A percentile compares a stretch with the other conserved stretches of the same genome.
These are phyloP conservation scores for Seminavis robusta DNA, from an alignment of 108 stramenopile genomes.

Conservation along the genomic window DNA sequence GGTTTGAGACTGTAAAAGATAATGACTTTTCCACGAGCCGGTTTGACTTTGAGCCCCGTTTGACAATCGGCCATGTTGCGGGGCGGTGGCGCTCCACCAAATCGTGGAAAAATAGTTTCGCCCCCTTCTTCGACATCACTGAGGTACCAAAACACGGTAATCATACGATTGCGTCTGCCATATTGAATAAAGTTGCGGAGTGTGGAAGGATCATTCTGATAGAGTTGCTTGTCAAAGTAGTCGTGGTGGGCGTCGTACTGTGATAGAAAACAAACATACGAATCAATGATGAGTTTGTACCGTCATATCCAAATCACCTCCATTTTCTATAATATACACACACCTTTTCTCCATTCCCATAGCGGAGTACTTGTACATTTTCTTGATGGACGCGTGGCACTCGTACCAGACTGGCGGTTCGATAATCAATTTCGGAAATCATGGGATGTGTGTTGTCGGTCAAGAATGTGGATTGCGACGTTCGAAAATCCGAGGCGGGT, in stretches of 20 bases:
- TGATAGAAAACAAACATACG: no score
- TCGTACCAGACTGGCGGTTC: conserved; percentile 63
- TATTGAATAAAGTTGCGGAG: conserved; percentile 43
- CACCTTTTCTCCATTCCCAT: conserved; percentile 61
- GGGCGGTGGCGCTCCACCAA: conserved; percentile 14
- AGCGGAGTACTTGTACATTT: conserved; percentile 66
- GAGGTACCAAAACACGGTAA: conserved; percentile 90
- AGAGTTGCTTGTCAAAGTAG: conserved; percentile 60
- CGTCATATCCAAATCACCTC: no score
- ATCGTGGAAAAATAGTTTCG: conserved; percentile 62
- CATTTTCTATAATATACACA: conserved; percentile 37
- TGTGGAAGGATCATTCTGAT: conserved; percentile 33
- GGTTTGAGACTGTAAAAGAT: conserved; percentile 74
- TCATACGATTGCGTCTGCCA: conserved; percentile 73
- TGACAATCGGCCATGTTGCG: conserved; percentile 15
- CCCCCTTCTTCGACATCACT: conserved; percentile 79
- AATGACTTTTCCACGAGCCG: conserved; percentile 76
- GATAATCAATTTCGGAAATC: conserved; percentile 40
- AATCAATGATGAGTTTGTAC: no score
- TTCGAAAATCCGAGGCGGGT: conserved; percentile 85
- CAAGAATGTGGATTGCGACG: conserved; percentile 75
- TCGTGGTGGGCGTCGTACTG: conserved; percentile 74
- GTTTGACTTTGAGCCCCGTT: conserved; percentile 62
- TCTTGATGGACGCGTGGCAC: conserved; percentile 71
- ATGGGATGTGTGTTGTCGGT: conserved; percentile 31